Conservation (phyloP, 2,329 filamentous ascomycete genomes). For the Colletotrichum coccodes region DNA sequence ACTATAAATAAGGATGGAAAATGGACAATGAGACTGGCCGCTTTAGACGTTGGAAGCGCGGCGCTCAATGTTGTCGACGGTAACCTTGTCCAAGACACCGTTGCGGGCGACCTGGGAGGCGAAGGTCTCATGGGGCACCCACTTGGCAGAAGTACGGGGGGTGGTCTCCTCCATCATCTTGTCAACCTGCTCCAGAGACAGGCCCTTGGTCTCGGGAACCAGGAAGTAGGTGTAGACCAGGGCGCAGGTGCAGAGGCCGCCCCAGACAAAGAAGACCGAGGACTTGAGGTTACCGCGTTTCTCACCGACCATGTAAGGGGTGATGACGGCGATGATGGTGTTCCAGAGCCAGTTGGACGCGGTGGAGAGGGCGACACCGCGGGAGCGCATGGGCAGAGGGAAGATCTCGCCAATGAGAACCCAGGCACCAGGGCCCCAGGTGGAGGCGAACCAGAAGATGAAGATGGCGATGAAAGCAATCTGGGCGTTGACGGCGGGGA, state of each 20-base stretch:
- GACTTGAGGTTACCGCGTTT: conserved; percentile 73
- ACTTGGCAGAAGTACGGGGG: conserved; percentile 79
- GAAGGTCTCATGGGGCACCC: conserved; percentile 79
- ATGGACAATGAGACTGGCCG: conserved; percentile 42
- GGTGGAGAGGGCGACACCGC: conserved; percentile 87
- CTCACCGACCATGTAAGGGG: conserved; percentile 74
- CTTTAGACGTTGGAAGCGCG: conserved; percentile 44
- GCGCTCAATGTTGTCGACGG: conserved; percentile 41
- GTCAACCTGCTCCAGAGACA: conserved; percentile 83
- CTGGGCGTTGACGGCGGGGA: conserved; percentile 72
- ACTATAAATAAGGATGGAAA: conserved; percentile 18
- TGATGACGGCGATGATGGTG: conserved; percentile 76
- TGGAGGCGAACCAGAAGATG: conserved; percentile 92
- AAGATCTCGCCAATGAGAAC: conserved; percentile 90
- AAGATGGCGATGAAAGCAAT: conserved; percentile 92
- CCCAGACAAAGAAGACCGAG: conserved; percentile 82
- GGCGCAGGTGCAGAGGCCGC: conserved; percentile 69
- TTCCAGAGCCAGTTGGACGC: conserved; percentile 95
- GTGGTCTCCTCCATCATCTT: conserved; percentile 90
- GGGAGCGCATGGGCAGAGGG: conserved; percentile 87
- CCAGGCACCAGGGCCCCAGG: conserved; percentile 87
- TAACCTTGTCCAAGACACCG: conserved; percentile 43
- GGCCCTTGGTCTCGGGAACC: conserved; percentile 79
- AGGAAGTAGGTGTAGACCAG: conserved; percentile 78
- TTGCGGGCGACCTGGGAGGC: conserved; percentile 58